These are phyloP conservation scores for Diddensiella santjacobensis DNA, from an alignment of 805 yeast genomes.

Conservation along the genomic window DNA sequence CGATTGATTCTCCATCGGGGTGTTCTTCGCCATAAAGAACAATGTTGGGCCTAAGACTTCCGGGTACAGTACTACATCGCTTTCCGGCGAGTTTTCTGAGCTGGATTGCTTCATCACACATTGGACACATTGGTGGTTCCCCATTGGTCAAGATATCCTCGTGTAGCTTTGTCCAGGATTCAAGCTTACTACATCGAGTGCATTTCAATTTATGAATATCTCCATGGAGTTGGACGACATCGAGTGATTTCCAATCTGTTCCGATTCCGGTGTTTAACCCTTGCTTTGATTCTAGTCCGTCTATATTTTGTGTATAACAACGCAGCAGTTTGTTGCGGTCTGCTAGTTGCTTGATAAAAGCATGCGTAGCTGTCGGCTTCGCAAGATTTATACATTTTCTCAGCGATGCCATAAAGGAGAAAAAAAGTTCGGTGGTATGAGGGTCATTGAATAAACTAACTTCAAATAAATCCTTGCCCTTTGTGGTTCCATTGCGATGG, in stretches of 20 bases:
- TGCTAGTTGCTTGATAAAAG: conserved; percentile 59
- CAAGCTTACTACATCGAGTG: conserved; percentile 58
- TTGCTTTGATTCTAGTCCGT: conserved; percentile 69
- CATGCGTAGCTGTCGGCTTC: conserved; percentile 78
- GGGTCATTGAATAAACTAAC: conserved; percentile 71
- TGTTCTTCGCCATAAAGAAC: conserved; percentile 93
- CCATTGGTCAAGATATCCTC: conserved; percentile 53
- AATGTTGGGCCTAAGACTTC: conserved; percentile 80
- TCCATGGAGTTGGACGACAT: conserved; percentile 90
- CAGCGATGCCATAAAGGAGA: conserved; percentile 82
- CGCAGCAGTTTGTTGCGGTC: conserved; percentile 65
- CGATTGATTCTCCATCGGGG: conserved; percentile 77
- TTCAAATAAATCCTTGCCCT: conserved; percentile 91
- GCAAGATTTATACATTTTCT: conserved; percentile 63
- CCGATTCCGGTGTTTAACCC: conserved; percentile 57
- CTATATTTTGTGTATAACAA: conserved; percentile 94
- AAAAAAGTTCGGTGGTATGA: conserved; percentile 65
- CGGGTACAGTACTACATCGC: conserved; percentile 62
- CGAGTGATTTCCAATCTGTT: conserved; percentile 54
- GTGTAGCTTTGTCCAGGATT: conserved; percentile 58
- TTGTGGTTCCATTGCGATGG: conserved; percentile 57
- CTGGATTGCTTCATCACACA: conserved; percentile 55
- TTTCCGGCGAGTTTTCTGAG: conserved; percentile 66
- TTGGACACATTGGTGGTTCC: conserved; percentile 70
- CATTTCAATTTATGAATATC: conserved; percentile 75